A percentile compares a stretch with the other conserved stretches of the same genome.
Evolutionary conservation across 176 grass and related monocot genomes (phyloP).

Genomic region (Bromus sterilis): DNA sequence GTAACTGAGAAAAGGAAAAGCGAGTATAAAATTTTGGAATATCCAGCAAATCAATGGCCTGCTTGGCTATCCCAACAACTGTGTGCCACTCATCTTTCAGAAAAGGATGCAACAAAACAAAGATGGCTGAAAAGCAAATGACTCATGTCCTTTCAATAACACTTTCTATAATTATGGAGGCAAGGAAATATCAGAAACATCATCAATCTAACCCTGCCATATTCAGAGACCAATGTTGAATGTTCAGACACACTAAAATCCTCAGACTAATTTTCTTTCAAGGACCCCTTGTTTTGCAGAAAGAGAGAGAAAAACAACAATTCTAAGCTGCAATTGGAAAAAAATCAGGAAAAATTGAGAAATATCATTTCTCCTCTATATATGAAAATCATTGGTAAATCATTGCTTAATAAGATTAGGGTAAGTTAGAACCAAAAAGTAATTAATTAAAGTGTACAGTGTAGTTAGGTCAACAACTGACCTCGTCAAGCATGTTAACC

Average conservation of each 20-base stretch:
- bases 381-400: not conserved
- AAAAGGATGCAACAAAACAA: slow-evolving; percentile 39
- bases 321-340: not conserved
- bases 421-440: not conserved
- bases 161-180: slow-evolving; percentile 13
- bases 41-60: slow-evolving; percentile 25
- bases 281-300: not conserved
- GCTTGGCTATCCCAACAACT: slow-evolving; percentile 36
- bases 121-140: slow-evolving; percentile 33
- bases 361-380: too few species aligned
- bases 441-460: not conserved
- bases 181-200: slow-evolving; percentile 13
- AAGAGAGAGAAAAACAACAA: not conserved
- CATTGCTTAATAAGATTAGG: not conserved
- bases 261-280: not conserved
- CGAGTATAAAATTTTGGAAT: slow-evolving; percentile 8
- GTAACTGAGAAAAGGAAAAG: slow-evolving; percentile 3
- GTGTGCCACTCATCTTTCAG: slow-evolving; percentile 37
- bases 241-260: not conserved
- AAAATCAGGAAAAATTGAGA: not conserved
- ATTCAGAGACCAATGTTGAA: not conserved
- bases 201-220: not conserved
- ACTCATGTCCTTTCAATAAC: slow-evolving; percentile 14
- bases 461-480: slow-evolving; percentile 28
- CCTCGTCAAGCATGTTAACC: slow-evolving; percentile 95